Percentiles rank a stretch among this genome's conserved stretches.
Evolutionary conservation across 495 filamentous ascomycete genomes (phyloP).

Genomic region (Neurospora sp.): DNA sequence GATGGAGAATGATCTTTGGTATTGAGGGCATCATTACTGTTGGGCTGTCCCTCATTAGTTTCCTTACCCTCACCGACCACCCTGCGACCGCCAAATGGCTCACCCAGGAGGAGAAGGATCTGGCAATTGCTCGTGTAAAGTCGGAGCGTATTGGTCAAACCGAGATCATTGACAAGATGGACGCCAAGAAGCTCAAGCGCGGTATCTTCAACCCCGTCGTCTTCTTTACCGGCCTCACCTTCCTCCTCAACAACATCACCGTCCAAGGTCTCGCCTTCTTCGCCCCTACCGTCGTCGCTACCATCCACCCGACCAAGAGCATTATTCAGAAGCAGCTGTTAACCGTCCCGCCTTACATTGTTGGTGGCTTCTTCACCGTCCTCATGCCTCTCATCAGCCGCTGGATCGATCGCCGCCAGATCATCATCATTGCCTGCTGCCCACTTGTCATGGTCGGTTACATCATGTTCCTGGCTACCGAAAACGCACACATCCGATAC

Average conservation of each 20-base stretch:
- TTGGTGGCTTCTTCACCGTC: constrained; percentile 59
- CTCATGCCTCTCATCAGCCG: constrained; percentile 52
- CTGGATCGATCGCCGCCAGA: constrained; percentile 46
- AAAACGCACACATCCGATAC: constrained; percentile 46
- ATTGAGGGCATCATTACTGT: constrained; percentile 57
- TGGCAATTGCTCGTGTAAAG: constrained; percentile 45
- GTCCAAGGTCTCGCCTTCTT: constrained; percentile 72
- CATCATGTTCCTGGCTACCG: constrained; percentile 58
- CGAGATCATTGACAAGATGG: constrained; percentile 54
- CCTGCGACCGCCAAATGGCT: constrained; percentile 51
- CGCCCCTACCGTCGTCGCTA: constrained; percentile 57
- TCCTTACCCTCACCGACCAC: constrained; percentile 49
- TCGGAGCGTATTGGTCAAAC: constrained; percentile 57
- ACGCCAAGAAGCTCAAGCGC: constrained; percentile 44
- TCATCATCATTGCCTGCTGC: constrained; percentile 50
- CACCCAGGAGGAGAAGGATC: constrained; percentile 42
- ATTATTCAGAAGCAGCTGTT: constrained; percentile 44
- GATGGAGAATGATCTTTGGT: constrained; percentile 60
- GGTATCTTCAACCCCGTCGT: constrained; percentile 22
- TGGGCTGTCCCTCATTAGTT: constrained; percentile 40
- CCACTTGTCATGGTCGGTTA: constrained; percentile 57
- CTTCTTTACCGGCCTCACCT: constrained; percentile 50
- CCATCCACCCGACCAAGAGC: constrained; percentile 51
- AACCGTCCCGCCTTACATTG: constrained; percentile 63
- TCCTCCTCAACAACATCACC: constrained; percentile 64